Conservation (phyloP, 2,329 filamentous ascomycete genomes). For the Pseudohalonectria lignicola region DNA sequence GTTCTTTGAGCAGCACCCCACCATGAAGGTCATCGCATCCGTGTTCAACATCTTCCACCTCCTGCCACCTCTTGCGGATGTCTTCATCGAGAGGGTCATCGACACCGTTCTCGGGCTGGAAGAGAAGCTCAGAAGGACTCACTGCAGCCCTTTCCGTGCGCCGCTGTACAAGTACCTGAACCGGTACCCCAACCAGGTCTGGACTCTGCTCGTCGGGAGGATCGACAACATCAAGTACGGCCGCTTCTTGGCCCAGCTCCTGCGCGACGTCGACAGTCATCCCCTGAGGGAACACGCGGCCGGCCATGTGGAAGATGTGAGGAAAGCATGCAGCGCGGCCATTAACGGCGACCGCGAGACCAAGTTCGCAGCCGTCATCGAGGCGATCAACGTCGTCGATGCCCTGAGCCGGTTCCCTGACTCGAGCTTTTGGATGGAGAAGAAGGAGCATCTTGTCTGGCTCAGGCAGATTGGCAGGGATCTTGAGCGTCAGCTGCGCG, state of each 20-base stretch:
- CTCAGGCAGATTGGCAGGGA: slow-evolving; percentile 61
- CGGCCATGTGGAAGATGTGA: slow-evolving; percentile 61
- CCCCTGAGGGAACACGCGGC: slow-evolving; percentile 65
- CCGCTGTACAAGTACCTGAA: slow-evolving; percentile 91
- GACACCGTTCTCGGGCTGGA: slow-evolving; percentile 87
- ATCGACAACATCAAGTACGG: slow-evolving; percentile 81
- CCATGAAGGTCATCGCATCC: slow-evolving; percentile 90
- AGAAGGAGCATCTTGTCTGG: slow-evolving; percentile 49
- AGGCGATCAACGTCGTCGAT: slow-evolving; percentile 76
- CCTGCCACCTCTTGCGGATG: slow-evolving; percentile 79
- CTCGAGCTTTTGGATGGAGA: slow-evolving; percentile 61
- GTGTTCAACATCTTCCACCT: slow-evolving; percentile 97
- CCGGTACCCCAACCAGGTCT: slow-evolving; percentile 81
- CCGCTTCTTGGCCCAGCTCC: slow-evolving; percentile 79
- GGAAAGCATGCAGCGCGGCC: slow-evolving; percentile 54
- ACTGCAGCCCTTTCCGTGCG: slow-evolving; percentile 81
- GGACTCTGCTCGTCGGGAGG: slow-evolving; percentile 66
- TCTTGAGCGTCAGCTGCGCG: slow-evolving; percentile 62
- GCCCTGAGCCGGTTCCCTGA: slow-evolving; percentile 60
- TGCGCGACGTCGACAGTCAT: slow-evolving; percentile 64
- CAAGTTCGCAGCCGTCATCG: slow-evolving; percentile 60
- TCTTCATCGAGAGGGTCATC: slow-evolving; percentile 83
- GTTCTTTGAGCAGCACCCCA: slow-evolving; percentile 81
- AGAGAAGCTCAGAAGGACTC: slow-evolving; percentile 71
- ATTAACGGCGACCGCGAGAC: slow-evolving; percentile 59